Evolutionary conservation across 306 rosid genomes (phyloP).

Genomic region (Hippophae tibetana): DNA sequence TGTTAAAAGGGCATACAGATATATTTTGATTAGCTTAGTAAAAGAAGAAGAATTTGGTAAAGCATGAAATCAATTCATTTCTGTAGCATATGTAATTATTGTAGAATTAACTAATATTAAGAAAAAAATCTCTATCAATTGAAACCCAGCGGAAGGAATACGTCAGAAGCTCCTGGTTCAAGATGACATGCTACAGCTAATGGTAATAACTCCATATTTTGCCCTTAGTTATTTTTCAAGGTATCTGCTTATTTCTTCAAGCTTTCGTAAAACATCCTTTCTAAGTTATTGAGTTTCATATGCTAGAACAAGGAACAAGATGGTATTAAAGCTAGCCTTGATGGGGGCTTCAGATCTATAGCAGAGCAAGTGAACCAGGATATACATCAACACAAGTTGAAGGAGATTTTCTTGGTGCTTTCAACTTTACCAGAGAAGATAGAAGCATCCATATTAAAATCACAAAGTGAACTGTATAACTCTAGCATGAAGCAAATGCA

Average conservation of each 20-base stretch:
- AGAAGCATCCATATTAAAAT: conserved; percentile 45
- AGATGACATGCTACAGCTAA: conserved; percentile 51
- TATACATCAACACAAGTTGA: conserved; percentile 45
- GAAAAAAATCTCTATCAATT: conserved; percentile 10
- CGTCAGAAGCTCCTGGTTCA: conserved; percentile 69
- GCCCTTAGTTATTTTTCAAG: conserved; percentile 4
- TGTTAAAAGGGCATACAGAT: neutral
- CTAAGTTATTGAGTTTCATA: conserved; percentile 15
- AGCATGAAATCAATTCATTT: neutral
- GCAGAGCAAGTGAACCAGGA: conserved; percentile 42
- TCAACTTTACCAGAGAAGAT: conserved; percentile 58
- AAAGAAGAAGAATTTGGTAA: neutral
- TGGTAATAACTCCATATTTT: conserved; percentile 34
- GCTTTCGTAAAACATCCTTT: conserved; percentile 9
- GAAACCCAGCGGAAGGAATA: conserved; percentile 52
- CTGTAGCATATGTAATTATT: neutral
- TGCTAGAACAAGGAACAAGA: conserved; percentile 77
- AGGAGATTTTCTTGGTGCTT: conserved; percentile 48
- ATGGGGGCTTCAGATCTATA: conserved; percentile 56
- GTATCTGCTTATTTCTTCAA: too few relatives aligned
- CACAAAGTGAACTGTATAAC: conserved; percentile 38
- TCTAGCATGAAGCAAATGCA: conserved; percentile 56
- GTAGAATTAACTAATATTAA: neutral
- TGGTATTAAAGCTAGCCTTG: conserved; percentile 57
- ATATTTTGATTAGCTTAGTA: neutral